phyloP scores from a whole-genome alignment of 1,284 basidiomycete genomes.

The Papiliotrema terrestris region DNA sequence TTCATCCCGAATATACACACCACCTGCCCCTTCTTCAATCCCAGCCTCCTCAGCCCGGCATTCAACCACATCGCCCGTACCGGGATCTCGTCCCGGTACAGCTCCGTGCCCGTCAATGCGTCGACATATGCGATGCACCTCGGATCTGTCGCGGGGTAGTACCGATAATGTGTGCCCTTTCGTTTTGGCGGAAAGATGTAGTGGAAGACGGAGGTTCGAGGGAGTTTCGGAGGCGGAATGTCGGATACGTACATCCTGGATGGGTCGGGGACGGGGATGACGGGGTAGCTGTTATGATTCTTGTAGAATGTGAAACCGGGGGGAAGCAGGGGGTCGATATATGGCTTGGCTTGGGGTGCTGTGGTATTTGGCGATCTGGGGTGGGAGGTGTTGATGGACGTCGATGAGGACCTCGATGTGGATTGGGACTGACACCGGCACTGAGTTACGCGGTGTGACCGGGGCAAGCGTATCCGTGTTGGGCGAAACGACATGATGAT shows the following conservation, averaged over 20 bases:
- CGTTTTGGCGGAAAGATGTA: slow-evolving; percentile 28
- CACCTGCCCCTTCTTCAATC: slow-evolving; percentile 35
- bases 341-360: background rate
- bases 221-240: slow-evolving; percentile 27
- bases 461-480: background rate
- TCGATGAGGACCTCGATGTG: background rate
- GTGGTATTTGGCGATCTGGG: background rate
- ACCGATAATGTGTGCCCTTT: slow-evolving; percentile 11
- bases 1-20: slow-evolving; percentile 52
- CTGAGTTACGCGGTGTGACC: background rate
- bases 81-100: slow-evolving; percentile 59
- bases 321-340: slow-evolving; percentile 11
- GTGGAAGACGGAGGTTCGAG: slow-evolving; percentile 30
- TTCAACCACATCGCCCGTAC: slow-evolving; percentile 59
- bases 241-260: slow-evolving; percentile 28
- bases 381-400: background rate
- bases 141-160: slow-evolving; percentile 15
- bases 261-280: slow-evolving; percentile 4
- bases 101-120: slow-evolving; percentile 56
- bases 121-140: slow-evolving; percentile 62
- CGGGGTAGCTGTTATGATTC: slow-evolving; percentile 21
- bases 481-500: background rate
- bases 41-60: slow-evolving; percentile 52
- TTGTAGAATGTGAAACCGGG: slow-evolving; percentile 27
- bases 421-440: background rate